phyloP scores from a whole-genome alignment of 208 protist genomes.

The Crithidia sp. region DNA sequence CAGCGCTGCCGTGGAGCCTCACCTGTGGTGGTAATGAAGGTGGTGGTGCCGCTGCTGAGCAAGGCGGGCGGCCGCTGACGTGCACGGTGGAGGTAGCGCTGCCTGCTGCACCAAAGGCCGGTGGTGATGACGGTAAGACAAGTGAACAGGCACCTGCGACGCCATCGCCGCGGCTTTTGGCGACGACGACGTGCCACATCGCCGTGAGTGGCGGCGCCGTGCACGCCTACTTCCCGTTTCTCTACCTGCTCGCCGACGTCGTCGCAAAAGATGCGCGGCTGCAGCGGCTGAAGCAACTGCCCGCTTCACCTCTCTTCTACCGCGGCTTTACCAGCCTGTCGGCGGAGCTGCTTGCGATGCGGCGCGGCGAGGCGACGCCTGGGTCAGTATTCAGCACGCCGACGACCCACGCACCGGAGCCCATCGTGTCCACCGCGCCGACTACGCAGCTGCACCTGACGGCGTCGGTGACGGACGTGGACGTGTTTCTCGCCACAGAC shows the following conservation, averaged over 20 bases:
- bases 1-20: conserved; percentile 12
- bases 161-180: too few relatives aligned
- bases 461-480: conserved; percentile 13
- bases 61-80: conserved; percentile 1
- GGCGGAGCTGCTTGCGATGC: neutral
- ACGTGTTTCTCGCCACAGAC: conserved; percentile 28
- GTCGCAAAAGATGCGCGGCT: conserved; percentile 12
- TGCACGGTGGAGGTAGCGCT: conserved; percentile 13
- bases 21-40: neutral
- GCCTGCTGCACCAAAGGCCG: neutral
- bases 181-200: conserved; percentile 6
- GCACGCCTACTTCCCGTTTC: conserved; percentile 32
- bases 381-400: neutral
- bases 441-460: conserved; percentile 1
- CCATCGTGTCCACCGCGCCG: neutral
- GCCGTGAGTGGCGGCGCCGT: conserved; percentile 19
- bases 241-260: conserved; percentile 20
- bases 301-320: conserved; percentile 19
- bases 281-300: conserved; percentile 12
- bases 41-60: neutral
- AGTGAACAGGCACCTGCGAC: too few relatives aligned
- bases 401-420: neutral
- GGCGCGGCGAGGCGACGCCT: neutral
- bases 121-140: neutral
- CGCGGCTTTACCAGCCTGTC: conserved; percentile 20